Conservation (phyloP, 2,329 filamentous ascomycete genomes). For the Pseudocercospora musae region DNA sequence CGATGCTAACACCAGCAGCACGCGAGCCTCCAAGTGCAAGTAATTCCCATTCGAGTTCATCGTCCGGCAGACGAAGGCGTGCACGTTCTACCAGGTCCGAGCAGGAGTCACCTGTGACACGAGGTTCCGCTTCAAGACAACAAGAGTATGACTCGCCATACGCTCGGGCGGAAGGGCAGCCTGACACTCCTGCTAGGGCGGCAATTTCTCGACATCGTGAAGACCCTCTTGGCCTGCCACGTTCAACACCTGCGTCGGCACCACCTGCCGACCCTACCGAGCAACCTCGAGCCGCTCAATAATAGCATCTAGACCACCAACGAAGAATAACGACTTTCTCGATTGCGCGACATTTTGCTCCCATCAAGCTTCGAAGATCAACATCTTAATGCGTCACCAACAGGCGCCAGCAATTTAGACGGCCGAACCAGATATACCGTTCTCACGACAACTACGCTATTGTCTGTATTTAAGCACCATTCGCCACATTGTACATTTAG, state of each 20-base stretch:
- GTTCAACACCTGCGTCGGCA: conserved; percentile 2
- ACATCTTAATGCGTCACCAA: not conserved
- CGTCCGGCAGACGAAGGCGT: conserved; percentile 33
- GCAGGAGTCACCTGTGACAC: conserved; percentile 13
- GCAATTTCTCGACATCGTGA: conserved; percentile 30
- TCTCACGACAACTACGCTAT: conserved; percentile 1
- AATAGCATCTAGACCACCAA: not conserved
- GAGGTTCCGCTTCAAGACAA: conserved; percentile 4
- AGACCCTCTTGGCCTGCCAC: conserved; percentile 12
- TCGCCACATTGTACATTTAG: not conserved
- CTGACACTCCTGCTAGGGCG: conserved; percentile 29
- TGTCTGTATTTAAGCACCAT: conserved; percentile 1
- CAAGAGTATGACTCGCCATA: conserved; percentile 30
- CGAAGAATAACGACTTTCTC: not conserved
- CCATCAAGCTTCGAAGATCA: not conserved
- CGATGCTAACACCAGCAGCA: conserved; percentile 32
- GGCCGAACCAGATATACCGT: not conserved
- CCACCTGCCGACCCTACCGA: conserved; percentile 7
- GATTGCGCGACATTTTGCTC: not conserved
- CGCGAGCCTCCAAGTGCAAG: conserved; percentile 28
- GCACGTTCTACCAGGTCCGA: conserved; percentile 28
- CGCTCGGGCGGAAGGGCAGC: conserved; percentile 14
- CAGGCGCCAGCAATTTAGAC: not conserved
- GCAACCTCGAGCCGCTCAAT: not conserved
- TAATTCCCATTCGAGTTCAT: conserved; percentile 29